Percentiles rank a stretch among this genome's conserved stretches.
phyloP scores from a whole-genome alignment of 2,329 filamentous ascomycete species.

The Venturiaceae sp. region DNA sequence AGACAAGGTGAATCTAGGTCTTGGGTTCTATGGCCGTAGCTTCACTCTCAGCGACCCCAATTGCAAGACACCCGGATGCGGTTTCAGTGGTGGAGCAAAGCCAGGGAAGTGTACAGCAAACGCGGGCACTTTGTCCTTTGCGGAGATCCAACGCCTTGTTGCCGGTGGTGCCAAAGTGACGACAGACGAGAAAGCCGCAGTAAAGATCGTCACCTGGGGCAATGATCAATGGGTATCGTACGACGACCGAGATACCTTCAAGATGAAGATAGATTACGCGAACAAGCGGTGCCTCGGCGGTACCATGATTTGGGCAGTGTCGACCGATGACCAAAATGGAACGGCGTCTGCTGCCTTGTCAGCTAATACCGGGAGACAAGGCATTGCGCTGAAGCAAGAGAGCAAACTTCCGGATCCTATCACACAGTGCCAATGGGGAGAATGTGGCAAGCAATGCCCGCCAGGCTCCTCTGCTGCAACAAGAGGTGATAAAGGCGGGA shows the following conservation, averaged over 20 bases:
- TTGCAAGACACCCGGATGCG: neutral
- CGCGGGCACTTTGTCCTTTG: neutral
- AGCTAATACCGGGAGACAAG: too few species aligned
- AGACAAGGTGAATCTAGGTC: neutral
- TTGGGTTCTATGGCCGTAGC: neutral
- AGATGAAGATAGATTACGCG: constrained; percentile 8
- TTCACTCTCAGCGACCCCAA: neutral
- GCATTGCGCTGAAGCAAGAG: too few species aligned
- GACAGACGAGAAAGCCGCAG: neutral
- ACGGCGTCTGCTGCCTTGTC: too few species aligned
- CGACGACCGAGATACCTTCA: constrained; percentile 7
- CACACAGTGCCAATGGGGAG: too few species aligned
- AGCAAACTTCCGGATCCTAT: too few species aligned
- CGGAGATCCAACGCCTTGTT: neutral
- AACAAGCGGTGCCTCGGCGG: neutral
- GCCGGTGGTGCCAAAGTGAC: neutral
- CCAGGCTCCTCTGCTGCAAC: too few species aligned
- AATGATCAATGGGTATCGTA: constrained; percentile 5
- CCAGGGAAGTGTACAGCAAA: neutral
- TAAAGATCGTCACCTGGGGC: neutral
- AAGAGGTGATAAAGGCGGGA: too few species aligned
- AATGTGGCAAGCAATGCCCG: too few species aligned
- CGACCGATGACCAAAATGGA: too few species aligned
- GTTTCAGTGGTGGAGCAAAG: neutral
- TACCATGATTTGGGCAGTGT: neutral